Base-by-base conservation (phyloP, 2,329 filamentous ascomycete genomes). In the Massarina eburnea region DNA sequence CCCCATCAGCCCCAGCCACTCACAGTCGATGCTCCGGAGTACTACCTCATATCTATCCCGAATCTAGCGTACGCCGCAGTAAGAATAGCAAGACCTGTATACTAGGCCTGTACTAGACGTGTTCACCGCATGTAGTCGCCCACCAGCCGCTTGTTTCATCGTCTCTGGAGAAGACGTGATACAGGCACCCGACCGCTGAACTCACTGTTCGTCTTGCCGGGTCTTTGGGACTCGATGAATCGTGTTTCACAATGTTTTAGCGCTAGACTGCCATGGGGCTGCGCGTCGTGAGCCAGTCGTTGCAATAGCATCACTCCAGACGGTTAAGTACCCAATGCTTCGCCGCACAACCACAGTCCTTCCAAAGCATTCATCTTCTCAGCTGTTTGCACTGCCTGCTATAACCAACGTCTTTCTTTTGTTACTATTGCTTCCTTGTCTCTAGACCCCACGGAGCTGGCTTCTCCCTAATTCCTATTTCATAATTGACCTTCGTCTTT, bases 401-500 rank as follows among this genome's bases (percentile, higher is more conserved):
- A 43, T 34, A 60, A 43, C 59, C 54, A 39, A 71, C 66, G 62
- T 67, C 60, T 72, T 62, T 69, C 61, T 58, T 71, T 68, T 62
- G 49, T 72, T 62, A 68, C 61, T 58, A 70, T 68, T 62, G 49
- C 51, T 59, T 70, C 70, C 66, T 64, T 72, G 70, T 70, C 66
- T 63, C 46, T 68, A 60, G 61, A 68, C 59, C 63, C 54, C 55
- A 50, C 55, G 68, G 74, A 76, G 73, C 74, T 66, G 74, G 74
- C 69, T 74, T 73, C 71, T 59, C 52, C 51, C 46, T 67, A 70
- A 68, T 67, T 57, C 39, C 48, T 67, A 66, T 64, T 65, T 58
- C 48, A 61, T 70, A 72, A 72, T 71, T 59, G 42, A 34, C 46
- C 54, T 54, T 41, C 40, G 42, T 46, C 42, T 38, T 45, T 46